Base-by-base conservation (phyloP, 2,329 filamentous ascomycete species). In the Pyrenophora graminea region DNA sequence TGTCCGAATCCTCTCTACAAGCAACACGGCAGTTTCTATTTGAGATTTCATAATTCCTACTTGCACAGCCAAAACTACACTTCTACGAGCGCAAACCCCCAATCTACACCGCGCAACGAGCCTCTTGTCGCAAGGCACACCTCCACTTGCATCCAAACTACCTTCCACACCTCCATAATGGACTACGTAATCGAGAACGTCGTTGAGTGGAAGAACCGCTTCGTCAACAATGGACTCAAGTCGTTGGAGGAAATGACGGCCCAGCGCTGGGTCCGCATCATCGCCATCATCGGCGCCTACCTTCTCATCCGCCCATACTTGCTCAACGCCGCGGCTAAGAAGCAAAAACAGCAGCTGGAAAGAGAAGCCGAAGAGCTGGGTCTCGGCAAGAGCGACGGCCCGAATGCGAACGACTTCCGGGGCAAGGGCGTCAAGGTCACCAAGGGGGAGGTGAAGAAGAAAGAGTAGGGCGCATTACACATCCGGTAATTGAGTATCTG, bases 221-320 rank as follows among this genome's bases (percentile, higher is more conserved):
- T 75, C 53, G 55, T 64, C 52, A 68, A 63, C 58, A 80, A 80
- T 64, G 60, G 76, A 48, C 67, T 60, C 50, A 72, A 60, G 45
- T 74, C 78, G 38, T 74, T 81, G 63, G 68, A 73, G 23, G 63
- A 73, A 23, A 74, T 82, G 59, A 73, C 70, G 39, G 51, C 70
- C 30, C 67, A 74, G 52, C 78, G 79, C 60, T 82, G 77, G 73
- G 76, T 94, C 63, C 88, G 90, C 40, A 80, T 94, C 51, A 74
- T 90, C 60, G 80, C 85, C 59, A 82, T 91, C 55, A 82, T 91
- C 17, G 84, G 90, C 64, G 86, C 83, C 48, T 95, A 93, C 77
- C 69, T 86, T 58, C 81, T 94, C 45, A 51, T 74, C 19, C 85
- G 90, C 1, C 89, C 89, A 0, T 91, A 90, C 70, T 72, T 92